phyloP scores from a whole-genome alignment of 371 early-diverging fungal genomes.

The Dinochytrium kinnereticum region DNA sequence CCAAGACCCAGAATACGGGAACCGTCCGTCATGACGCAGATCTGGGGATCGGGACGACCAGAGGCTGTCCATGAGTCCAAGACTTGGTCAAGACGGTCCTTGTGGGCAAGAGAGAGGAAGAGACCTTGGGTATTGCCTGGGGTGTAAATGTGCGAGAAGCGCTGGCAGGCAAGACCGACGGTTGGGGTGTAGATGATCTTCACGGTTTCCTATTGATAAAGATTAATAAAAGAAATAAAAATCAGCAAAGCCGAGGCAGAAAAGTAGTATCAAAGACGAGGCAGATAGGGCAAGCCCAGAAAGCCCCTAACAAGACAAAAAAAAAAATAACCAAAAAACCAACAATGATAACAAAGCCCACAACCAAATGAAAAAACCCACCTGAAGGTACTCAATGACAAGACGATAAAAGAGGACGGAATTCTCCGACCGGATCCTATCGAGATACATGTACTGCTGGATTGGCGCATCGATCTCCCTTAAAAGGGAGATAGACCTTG shows the following conservation, averaged over 20 bases:
- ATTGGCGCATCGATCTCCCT: slow-evolving; percentile 58
- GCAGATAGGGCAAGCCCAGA: no score
- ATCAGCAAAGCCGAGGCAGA: not conserved
- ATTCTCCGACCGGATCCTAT: slow-evolving; percentile 79
- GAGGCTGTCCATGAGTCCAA: slow-evolving; percentile 69
- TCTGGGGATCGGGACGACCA: slow-evolving; percentile 59
- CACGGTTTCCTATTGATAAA: slow-evolving; percentile 33
- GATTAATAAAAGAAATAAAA: not conserved
- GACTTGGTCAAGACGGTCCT: slow-evolving; percentile 69
- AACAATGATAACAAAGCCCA: no score
- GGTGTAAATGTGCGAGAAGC: slow-evolving; percentile 87
- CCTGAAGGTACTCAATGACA: slow-evolving; percentile 68
- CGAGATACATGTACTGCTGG: slow-evolving; percentile 83
- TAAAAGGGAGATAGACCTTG: slow-evolving; percentile 58
- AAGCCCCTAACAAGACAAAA: no score
- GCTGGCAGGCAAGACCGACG: slow-evolving; percentile 86
- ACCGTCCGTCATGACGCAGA: slow-evolving; percentile 91
- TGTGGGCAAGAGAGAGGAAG: slow-evolving; percentile 77
- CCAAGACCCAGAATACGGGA: slow-evolving; percentile 92
- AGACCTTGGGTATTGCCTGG: slow-evolving; percentile 84
- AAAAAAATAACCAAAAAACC: no score
- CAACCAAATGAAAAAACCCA: slow-evolving; percentile 13
- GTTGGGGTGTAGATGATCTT: slow-evolving; percentile 86
- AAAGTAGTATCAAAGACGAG: no score
- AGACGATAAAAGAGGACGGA: slow-evolving; percentile 79